Conservation (phyloP, 495 filamentous ascomycete species). For the Hypoxylon cercidicola region DNA sequence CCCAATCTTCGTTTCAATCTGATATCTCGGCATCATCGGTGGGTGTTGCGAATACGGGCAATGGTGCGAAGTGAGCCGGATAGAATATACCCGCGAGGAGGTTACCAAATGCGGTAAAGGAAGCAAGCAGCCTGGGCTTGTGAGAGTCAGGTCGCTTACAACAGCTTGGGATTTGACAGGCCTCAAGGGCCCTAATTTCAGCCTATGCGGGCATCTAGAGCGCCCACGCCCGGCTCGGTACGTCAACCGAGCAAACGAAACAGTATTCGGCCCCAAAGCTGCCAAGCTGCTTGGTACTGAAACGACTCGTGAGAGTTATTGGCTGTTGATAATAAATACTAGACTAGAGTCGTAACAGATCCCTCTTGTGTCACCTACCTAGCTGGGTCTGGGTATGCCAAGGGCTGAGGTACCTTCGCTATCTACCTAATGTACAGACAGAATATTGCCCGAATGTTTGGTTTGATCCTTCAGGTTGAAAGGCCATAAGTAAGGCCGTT, state of each 20-base stretch:
- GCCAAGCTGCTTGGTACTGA: not conserved
- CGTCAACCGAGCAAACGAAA: slow-evolving; percentile 29
- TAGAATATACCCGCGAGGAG: slow-evolving; percentile 33
- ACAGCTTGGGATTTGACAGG: slow-evolving; percentile 32
- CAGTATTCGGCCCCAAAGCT: slow-evolving; percentile 12
- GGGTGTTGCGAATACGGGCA: slow-evolving; percentile 14
- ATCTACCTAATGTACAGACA: no score
- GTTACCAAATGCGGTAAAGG: slow-evolving; percentile 37
- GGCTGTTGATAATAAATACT: not conserved
- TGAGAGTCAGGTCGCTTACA: slow-evolving; percentile 4
- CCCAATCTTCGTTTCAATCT: slow-evolving; percentile 11
- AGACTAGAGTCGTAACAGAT: not conserved
- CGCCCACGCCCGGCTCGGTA: slow-evolving; percentile 31
- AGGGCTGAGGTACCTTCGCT: no score
- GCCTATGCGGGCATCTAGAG: slow-evolving; percentile 34
- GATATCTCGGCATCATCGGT: slow-evolving; percentile 26
- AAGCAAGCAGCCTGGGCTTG: slow-evolving; percentile 5
- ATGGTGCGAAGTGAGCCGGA: slow-evolving; percentile 17
- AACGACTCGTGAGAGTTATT: not conserved
- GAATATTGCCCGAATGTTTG: not conserved
- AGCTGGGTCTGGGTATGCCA: not conserved
- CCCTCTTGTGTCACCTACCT: slow-evolving; percentile 12
- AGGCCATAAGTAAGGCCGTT: no score
- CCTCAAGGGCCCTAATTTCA: not conserved
- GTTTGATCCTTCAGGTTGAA: not conserved